Evolutionary conservation across 1,284 basidiomycete genomes (phyloP).

Genomic region (Earliella scabrosa): DNA sequence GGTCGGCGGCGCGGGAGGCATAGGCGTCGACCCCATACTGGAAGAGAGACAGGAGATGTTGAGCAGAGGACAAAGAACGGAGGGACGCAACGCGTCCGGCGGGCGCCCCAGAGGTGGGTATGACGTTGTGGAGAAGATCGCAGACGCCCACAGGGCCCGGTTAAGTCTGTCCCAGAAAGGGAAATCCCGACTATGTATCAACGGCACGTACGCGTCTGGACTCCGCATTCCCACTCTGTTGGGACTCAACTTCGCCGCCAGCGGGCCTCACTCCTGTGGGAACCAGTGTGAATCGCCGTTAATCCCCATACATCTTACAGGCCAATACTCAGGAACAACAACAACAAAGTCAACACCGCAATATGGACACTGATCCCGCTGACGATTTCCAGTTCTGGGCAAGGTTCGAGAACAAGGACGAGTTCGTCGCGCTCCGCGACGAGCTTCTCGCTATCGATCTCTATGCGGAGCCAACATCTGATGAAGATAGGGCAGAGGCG

Average conservation of each 20-base stretch:
- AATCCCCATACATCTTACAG: too few species aligned
- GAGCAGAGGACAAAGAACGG: background rate
- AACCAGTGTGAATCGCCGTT: too few species aligned
- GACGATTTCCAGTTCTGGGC: slow-evolving; percentile 43
- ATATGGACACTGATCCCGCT: background rate
- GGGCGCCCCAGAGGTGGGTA: background rate
- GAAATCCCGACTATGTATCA: slow-evolving; percentile 1
- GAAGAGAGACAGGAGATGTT: background rate
- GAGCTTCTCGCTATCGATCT: slow-evolving; percentile 57
- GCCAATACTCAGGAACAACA: too few species aligned
- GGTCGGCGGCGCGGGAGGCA: background rate
- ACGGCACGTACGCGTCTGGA: too few species aligned
- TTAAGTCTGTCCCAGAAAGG: background rate
- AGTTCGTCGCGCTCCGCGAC: slow-evolving; percentile 60
- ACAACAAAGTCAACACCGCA: background rate
- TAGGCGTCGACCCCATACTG: background rate
- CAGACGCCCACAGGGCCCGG: background rate
- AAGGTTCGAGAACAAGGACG: slow-evolving; percentile 64
- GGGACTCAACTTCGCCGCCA: too few species aligned
- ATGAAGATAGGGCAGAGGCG: slow-evolving; percentile 51
- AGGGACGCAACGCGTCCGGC: background rate
- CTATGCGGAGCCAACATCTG: slow-evolving; percentile 45
- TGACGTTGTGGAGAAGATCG: slow-evolving; percentile 9
- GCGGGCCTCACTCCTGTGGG: too few species aligned
- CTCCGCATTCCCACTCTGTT: too few species aligned